These are phyloP conservation scores for Sporodiniella umbellata DNA, from an alignment of 371 early-diverging fungal genomes.

Conservation along the genomic window DNA sequence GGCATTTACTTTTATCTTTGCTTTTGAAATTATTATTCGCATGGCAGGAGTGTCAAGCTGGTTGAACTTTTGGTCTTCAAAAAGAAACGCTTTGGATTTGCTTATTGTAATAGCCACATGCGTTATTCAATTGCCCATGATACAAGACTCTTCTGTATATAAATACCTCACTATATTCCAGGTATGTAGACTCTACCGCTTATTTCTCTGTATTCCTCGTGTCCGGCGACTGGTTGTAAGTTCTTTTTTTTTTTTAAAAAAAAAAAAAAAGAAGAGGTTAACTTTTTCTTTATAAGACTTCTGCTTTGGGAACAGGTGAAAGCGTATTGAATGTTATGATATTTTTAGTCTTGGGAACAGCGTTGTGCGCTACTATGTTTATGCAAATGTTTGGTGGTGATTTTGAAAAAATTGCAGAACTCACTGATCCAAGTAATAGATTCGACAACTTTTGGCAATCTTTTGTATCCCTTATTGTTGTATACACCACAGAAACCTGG, in stretches of 20 bases:
- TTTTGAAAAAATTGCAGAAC: slow-evolving; percentile 17
- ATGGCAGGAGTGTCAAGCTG: slow-evolving; percentile 46
- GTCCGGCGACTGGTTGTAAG: slow-evolving; percentile 48
- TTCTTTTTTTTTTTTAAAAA: neutral
- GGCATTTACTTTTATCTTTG: slow-evolving; percentile 49
- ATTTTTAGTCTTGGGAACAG: slow-evolving; percentile 38
- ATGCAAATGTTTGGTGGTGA: slow-evolving; percentile 53
- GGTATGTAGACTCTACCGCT: slow-evolving; percentile 46
- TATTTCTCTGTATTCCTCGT: slow-evolving; percentile 54
- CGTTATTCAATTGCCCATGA: slow-evolving; percentile 51
- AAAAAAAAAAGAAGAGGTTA: neutral
- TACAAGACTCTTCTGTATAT: slow-evolving; percentile 45
- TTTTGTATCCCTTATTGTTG: slow-evolving; percentile 49
- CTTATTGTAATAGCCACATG: slow-evolving; percentile 51
- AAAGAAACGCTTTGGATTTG: slow-evolving; percentile 47
- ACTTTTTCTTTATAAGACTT: slow-evolving; percentile 14
- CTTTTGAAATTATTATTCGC: slow-evolving; percentile 48
- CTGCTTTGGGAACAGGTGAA: slow-evolving; percentile 51
- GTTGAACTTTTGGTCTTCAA: slow-evolving; percentile 48
- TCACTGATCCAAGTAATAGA: slow-evolving; percentile 23
- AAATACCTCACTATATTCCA: slow-evolving; percentile 58
- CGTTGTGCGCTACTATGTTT: slow-evolving; percentile 38
- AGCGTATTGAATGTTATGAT: slow-evolving; percentile 40
- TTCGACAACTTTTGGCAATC: slow-evolving; percentile 50
- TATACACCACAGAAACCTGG: slow-evolving; percentile 62